phyloP scores from a whole-genome alignment of 2,329 filamentous ascomycete genomes.

The Ophiocordyceps camponoti-floridani region DNA sequence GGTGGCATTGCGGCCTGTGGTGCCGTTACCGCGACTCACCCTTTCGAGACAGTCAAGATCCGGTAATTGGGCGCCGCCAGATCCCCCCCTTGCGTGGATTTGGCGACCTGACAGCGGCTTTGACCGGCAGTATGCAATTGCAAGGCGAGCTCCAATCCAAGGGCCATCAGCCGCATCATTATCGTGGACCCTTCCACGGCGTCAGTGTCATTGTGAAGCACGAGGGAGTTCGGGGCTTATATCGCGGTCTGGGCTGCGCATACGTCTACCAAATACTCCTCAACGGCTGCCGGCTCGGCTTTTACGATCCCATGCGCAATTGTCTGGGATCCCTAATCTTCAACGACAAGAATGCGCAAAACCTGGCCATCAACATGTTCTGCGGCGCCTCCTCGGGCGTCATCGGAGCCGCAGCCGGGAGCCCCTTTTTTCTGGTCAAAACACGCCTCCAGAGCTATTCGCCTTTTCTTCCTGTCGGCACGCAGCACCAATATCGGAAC shows the following conservation, averaged over 20 bases:
- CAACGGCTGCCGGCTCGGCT: slow-evolving; percentile 89
- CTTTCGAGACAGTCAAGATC: slow-evolving; percentile 98
- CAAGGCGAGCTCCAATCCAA: slow-evolving; percentile 90
- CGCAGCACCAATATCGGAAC: slow-evolving; percentile 85
- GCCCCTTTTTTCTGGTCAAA: slow-evolving; percentile 96
- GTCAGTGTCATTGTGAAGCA: slow-evolving; percentile 79
- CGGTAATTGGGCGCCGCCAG: slow-evolving; percentile 35
- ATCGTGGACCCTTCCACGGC: slow-evolving; percentile 81
- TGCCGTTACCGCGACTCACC: slow-evolving; percentile 92
- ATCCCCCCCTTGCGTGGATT: not conserved
- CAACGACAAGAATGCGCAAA: slow-evolving; percentile 58
- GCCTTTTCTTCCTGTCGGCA: slow-evolving; percentile 81
- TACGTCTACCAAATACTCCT: slow-evolving; percentile 94
- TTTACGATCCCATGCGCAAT: slow-evolving; percentile 87
- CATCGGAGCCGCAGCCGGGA: slow-evolving; percentile 80
- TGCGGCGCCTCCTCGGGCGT: slow-evolving; percentile 79
- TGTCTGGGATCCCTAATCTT: slow-evolving; percentile 52
- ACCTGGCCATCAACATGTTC: slow-evolving; percentile 81
- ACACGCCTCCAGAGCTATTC: slow-evolving; percentile 89
- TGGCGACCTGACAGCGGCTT: not conserved
- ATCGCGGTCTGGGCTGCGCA: slow-evolving; percentile 78
- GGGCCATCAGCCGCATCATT: slow-evolving; percentile 69
- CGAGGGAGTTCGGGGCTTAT: slow-evolving; percentile 70
- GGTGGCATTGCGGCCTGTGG: slow-evolving; percentile 94
- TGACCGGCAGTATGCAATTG: slow-evolving; percentile 56